Evolutionary conservation across 2,329 filamentous ascomycete species (phyloP).

Genomic region (Xylariaceae sp.): DNA sequence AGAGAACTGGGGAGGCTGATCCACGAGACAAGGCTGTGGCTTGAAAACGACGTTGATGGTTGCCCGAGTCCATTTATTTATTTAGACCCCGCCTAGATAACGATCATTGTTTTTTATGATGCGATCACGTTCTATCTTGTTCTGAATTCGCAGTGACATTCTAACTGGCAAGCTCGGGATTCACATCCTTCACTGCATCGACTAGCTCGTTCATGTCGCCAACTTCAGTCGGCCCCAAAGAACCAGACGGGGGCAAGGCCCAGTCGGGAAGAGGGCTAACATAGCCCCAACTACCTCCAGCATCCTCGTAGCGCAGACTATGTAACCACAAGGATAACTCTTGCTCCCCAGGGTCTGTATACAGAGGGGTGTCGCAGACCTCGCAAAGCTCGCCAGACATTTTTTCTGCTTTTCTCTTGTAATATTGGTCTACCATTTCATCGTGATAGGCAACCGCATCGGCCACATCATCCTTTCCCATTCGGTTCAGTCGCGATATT

Average conservation of each 20-base stretch:
- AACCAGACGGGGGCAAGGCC: conserved; percentile 80
- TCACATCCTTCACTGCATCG: conserved; percentile 57
- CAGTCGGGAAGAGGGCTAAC: conserved; percentile 83
- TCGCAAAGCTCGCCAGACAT: conserved; percentile 86
- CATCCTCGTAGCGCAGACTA: conserved; percentile 87
- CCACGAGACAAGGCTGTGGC: conserved; percentile 15
- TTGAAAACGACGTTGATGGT: not conserved
- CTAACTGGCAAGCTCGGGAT: conserved; percentile 45
- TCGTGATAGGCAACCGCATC: conserved; percentile 93
- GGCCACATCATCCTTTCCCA: conserved; percentile 94
- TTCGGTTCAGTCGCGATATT: conserved; percentile 80
- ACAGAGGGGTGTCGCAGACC: conserved; percentile 84
- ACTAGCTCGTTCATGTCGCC: conserved; percentile 66
- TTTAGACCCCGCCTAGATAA: conserved; percentile 1
- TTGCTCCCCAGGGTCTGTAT: conserved; percentile 88
- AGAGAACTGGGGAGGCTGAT: not conserved
- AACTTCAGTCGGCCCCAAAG: conserved; percentile 73
- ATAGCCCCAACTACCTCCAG: conserved; percentile 84
- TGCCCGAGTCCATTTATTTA: conserved; percentile 9
- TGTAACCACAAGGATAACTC: conserved; percentile 95
- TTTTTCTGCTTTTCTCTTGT: conserved; percentile 90
- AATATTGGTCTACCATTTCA: conserved; percentile 88
- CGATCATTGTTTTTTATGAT: not conserved
- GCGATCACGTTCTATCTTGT: not conserved
- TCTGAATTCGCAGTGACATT: conserved; percentile 33